Percentiles rank a stretch among this genome's conserved stretches.
These are phyloP conservation scores for Pugionium dolabratum DNA, from an alignment of 345 rosid species.

Conservation along the genomic window DNA sequence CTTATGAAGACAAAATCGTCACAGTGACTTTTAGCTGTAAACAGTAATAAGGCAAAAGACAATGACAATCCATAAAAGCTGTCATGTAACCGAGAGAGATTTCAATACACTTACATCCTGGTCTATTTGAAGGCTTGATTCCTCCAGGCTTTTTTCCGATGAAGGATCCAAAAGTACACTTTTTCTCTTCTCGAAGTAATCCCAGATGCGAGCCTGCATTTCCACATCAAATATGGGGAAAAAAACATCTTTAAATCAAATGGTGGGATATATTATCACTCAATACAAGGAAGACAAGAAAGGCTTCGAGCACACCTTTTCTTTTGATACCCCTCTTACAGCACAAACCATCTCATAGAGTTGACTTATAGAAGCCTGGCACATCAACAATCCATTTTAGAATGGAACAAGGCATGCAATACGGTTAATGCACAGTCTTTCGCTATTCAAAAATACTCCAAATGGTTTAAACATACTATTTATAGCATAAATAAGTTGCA, in stretches of 20 bases:
- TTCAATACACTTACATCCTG: constrained; percentile 65
- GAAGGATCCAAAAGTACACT: constrained; percentile 43
- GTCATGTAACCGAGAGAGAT: background rate
- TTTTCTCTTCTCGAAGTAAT: constrained; percentile 65
- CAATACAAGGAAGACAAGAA: constrained; percentile 1
- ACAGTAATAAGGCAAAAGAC: constrained; percentile 7
- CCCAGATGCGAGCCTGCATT: constrained; percentile 60
- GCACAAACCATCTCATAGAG: constrained; percentile 72
- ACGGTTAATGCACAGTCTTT: background rate
- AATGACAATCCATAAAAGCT: constrained; percentile 12
- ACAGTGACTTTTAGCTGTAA: background rate
- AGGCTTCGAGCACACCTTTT: constrained; percentile 53
- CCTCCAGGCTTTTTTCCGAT: constrained; percentile 58
- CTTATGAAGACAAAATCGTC: background rate
- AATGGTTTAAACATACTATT: too few relatives aligned
- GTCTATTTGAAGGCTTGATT: constrained; percentile 79
- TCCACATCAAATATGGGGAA: constrained; percentile 27
- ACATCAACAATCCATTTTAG: constrained; percentile 25
- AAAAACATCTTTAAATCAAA: constrained; percentile 15
- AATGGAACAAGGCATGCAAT: background rate
- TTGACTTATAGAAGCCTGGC: constrained; percentile 71
- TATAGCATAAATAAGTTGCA: background rate
- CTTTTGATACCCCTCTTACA: constrained; percentile 52
- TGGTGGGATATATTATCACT: background rate
- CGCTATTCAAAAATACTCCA: constrained; percentile 10